Conservation (phyloP, 495 filamentous ascomycete species). For the Cudoniella acicularis region DNA sequence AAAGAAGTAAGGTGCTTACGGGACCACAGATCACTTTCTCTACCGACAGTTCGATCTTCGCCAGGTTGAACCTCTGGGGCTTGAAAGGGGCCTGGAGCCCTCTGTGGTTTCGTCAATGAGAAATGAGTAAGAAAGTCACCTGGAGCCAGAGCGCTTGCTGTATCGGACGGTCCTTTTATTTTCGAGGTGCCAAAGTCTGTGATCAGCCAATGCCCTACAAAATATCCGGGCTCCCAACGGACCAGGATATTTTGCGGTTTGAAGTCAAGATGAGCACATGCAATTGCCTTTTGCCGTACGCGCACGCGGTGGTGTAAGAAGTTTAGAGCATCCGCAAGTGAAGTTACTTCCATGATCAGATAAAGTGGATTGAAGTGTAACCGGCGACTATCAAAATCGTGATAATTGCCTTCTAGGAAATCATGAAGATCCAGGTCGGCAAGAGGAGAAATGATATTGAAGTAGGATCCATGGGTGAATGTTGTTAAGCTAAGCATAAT, state of each 20-base stretch:
- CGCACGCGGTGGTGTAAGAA: slow-evolving; percentile 4
- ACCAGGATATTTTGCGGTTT: slow-evolving; percentile 14
- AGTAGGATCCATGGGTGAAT: slow-evolving; percentile 6
- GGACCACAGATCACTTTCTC: slow-evolving; percentile 14
- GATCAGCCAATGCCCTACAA: slow-evolving; percentile 5
- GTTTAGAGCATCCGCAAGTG: slow-evolving; percentile 5
- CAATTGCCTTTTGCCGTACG: background rate
- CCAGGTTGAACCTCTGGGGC: slow-evolving; percentile 3
- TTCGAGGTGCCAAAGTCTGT: slow-evolving; percentile 9
- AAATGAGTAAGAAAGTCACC: slow-evolving; percentile 9
- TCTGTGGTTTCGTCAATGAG: slow-evolving; percentile 5
- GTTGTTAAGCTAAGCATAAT: slow-evolving; percentile 9
- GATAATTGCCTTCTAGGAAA: slow-evolving; percentile 4
- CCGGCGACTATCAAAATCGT: background rate
- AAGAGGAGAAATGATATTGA: slow-evolving; percentile 10
- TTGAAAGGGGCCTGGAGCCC: slow-evolving; percentile 2
- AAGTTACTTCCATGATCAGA: background rate
- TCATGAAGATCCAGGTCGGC: slow-evolving; percentile 8
- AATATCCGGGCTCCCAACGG: background rate
- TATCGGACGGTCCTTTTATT: slow-evolving; percentile 9
- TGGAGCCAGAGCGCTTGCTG: background rate
- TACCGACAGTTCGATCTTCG: slow-evolving; percentile 1
- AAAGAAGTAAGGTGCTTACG: no score
- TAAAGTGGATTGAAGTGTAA: background rate
- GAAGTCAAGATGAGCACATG: slow-evolving; percentile 11